A percentile compares a stretch with the other conserved stretches of the same genome.
Evolutionary conservation across 306 rosid species (phyloP).

Genomic region (Gillenia trifoliata): DNA sequence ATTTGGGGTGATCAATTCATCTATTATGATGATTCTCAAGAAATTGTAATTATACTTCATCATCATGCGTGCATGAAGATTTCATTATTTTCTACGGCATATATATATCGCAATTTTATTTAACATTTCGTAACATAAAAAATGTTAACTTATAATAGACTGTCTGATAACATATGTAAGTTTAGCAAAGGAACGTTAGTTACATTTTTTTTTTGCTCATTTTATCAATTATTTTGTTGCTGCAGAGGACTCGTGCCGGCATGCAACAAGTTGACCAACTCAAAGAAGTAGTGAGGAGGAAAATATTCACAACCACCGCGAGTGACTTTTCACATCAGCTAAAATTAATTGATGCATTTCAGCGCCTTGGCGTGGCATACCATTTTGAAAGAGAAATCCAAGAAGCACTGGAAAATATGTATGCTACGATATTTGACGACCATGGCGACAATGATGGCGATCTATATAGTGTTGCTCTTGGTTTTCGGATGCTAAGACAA

Average conservation of each 20-base stretch:
- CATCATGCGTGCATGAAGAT: no score
- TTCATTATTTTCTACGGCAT: no score
- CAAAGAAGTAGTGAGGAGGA: neutral
- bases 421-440: neutral
- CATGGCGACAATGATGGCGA: neutral
- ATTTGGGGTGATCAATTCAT: neutral
- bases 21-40: neutral
- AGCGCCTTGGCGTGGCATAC: neutral
- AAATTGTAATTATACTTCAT: neutral
- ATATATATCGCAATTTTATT: no score
- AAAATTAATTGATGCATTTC: neutral
- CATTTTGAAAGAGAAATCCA: neutral
- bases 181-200: no score
- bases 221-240: neutral
- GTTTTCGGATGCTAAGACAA: slow-evolving; percentile 16
- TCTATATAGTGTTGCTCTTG: neutral
- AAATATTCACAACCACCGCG: neutral
- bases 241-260: neutral
- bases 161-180: no score
- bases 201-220: neutral
- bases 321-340: neutral
- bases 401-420: neutral
- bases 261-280: neutral
- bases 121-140: no score
- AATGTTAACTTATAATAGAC: no score